Evolutionary conservation across 768 basidiomycete species (phyloP).

Genomic region (Leccinum fibrillosum): DNA sequence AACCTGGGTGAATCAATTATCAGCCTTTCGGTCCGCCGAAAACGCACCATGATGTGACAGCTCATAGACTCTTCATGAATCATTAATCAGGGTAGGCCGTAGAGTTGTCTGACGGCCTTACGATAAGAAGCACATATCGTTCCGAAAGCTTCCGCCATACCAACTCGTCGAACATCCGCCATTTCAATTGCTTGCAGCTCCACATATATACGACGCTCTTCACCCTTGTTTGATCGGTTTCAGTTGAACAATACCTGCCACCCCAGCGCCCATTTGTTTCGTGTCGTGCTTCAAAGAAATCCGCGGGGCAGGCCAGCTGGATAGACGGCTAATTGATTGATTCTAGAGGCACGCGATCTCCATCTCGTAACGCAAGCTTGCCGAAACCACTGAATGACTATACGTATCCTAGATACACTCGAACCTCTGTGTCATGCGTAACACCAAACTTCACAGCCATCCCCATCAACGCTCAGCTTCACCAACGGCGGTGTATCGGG

Average conservation of each 20-base stretch:
- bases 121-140: not conserved
- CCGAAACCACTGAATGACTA: not conserved
- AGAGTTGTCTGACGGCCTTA: not conserved
- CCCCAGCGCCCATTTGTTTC: not conserved
- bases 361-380: not conserved
- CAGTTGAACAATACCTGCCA: not conserved
- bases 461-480: constrained; percentile 13
- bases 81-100: not conserved
- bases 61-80: not conserved
- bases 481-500: constrained; percentile 14
- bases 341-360: not conserved
- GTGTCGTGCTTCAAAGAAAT: not conserved
- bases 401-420: not conserved
- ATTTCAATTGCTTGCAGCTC: not conserved
- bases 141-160: not conserved
- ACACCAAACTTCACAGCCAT: constrained; percentile 24
- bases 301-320: not conserved
- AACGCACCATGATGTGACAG: not conserved
- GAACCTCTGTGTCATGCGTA: not conserved
- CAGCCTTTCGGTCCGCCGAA: not conserved
- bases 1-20: not conserved
- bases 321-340: not conserved
- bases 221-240: not conserved
- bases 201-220: not conserved
- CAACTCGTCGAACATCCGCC: not conserved